Evolutionary conservation across 805 yeast species (phyloP).

Genomic region (Wickerhamomyces pijperi): DNA sequence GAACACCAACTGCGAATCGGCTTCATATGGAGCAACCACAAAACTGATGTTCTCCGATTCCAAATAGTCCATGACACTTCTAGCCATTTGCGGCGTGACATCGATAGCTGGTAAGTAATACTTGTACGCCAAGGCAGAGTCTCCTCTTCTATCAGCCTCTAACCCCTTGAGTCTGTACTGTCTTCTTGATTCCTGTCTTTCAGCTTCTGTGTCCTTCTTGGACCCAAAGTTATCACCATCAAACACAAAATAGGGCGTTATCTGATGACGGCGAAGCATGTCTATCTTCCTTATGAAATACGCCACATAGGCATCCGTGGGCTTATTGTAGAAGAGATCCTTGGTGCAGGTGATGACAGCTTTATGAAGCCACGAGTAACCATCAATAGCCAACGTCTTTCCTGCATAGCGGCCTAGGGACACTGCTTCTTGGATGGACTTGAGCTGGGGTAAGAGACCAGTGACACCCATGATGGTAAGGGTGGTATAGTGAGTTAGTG

Average conservation of each 20-base stretch:
- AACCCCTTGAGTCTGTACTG: conserved; percentile 50
- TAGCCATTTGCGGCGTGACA: conserved; percentile 87
- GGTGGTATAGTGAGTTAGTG: no score
- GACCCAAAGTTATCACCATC: conserved; percentile 86
- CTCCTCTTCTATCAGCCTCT: conserved; percentile 39
- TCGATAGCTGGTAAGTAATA: conserved; percentile 72
- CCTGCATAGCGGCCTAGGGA: conserved; percentile 57
- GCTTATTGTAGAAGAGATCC: conserved; percentile 61
- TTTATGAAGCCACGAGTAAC: conserved; percentile 93
- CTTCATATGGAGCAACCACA: conserved; percentile 96
- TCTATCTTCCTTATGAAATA: conserved; percentile 58
- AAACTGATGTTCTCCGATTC: conserved; percentile 46
- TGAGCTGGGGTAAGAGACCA: conserved; percentile 72
- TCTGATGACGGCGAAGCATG: conserved; percentile 53
- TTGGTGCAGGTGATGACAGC: conserved; percentile 75
- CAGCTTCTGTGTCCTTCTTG: conserved; percentile 61
- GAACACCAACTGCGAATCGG: conserved; percentile 93
- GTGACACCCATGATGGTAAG: conserved; percentile 65
- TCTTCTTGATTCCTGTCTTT: conserved; percentile 45
- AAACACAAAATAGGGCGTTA: conserved; percentile 80
- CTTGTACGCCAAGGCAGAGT: conserved; percentile 48
- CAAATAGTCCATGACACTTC: conserved; percentile 65
- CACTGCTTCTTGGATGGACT: conserved; percentile 55
- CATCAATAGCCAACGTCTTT: conserved; percentile 80
- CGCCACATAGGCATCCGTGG: conserved; percentile 62